Conservation (phyloP, 371 early-diverging fungal species). For the Apophysomyces sp. region DNA sequence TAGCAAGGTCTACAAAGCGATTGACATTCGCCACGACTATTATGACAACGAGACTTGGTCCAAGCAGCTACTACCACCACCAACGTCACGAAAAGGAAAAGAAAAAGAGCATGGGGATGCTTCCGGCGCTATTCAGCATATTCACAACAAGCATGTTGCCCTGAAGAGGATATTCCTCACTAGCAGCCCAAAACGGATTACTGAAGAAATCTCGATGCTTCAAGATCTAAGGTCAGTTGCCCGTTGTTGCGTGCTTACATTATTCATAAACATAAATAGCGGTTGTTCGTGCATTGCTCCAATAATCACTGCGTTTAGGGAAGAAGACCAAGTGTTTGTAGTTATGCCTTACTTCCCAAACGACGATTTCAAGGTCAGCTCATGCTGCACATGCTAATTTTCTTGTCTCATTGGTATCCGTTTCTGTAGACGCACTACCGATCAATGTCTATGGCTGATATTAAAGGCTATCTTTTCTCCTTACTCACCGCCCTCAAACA, state of each 20-base stretch:
- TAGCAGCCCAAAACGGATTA: constrained; percentile 81
- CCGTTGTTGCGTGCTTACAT: background rate
- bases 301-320: constrained; percentile 79
- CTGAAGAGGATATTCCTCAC: constrained; percentile 94
- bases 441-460: constrained; percentile 66
- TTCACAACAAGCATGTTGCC: constrained; percentile 63
- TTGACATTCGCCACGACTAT: constrained; percentile 68
- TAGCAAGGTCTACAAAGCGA: constrained; percentile 94
- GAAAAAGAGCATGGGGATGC: background rate
- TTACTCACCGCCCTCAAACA: constrained; percentile 78
- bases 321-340: constrained; percentile 84
- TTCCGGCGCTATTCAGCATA: background rate
- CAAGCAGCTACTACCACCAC: background rate
- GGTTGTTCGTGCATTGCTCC: constrained; percentile 63
- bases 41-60: constrained; percentile 73
- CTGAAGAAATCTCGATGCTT: constrained; percentile 86
- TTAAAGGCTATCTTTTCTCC: constrained; percentile 79
- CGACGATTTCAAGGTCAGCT: constrained; percentile 80
- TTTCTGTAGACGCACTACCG: constrained; percentile 53
- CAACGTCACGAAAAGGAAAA: background rate
- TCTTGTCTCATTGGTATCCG: background rate
- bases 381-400: background rate
- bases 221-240: constrained; percentile 60
- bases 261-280: constrained; percentile 7
- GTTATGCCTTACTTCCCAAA: constrained; percentile 90